Evolutionary conservation across 2,329 filamentous ascomycete genomes (phyloP).

Genomic region (Nannizzia gypsea): DNA sequence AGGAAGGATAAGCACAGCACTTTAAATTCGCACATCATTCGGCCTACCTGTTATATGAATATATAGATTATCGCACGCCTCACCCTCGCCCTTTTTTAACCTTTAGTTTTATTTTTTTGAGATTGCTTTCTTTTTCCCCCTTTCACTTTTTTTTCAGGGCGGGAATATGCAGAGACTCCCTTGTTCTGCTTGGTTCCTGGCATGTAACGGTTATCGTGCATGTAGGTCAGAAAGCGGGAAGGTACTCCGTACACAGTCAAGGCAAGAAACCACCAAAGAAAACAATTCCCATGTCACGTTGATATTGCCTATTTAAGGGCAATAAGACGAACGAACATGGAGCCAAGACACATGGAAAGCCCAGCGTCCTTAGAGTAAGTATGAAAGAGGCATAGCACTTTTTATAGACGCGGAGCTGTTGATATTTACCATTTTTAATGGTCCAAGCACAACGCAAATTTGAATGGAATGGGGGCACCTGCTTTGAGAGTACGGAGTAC

Average conservation of each 20-base stretch:
- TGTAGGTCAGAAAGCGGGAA: neutral
- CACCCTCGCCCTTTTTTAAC: neutral
- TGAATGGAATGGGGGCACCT: neutral
- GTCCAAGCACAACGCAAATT: neutral
- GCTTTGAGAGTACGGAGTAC: neutral
- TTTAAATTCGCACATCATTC: slow-evolving; percentile 6
- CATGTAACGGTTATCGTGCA: slow-evolving; percentile 7
- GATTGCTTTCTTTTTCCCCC: neutral
- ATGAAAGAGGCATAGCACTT: neutral
- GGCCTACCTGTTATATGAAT: neutral
- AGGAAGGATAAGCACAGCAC: neutral
- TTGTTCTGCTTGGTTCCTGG: slow-evolving; percentile 1
- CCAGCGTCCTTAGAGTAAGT: neutral
- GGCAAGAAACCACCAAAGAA: neutral
- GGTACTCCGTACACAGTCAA: neutral
- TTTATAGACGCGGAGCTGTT: neutral
- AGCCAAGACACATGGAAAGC: neutral
- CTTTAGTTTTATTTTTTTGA: neutral
- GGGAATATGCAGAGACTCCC: slow-evolving; percentile 2
- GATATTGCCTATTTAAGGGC: neutral
- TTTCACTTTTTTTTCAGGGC: neutral
- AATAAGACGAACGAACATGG: neutral
- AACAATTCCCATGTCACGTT: neutral
- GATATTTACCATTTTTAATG: neutral
- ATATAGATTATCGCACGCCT: slow-evolving; percentile 1